These are phyloP conservation scores for Mimosa pudica DNA, from an alignment of 306 rosid genomes.

Conservation along the genomic window DNA sequence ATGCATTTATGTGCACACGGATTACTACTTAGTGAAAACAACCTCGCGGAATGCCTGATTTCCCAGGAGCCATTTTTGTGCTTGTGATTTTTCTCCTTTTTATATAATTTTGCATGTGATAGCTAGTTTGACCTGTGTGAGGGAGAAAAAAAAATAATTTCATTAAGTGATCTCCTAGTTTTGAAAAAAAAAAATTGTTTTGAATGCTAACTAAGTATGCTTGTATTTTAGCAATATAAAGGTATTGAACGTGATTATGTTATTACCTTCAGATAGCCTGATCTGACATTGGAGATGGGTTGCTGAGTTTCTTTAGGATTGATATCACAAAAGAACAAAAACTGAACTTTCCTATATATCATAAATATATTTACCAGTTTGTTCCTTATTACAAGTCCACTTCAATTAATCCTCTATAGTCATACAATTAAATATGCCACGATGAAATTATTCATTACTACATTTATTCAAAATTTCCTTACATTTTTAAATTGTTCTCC, in stretches of 20 bases:
- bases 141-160: not conserved
- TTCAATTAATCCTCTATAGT: too few species aligned
- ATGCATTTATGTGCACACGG: not conserved
- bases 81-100: not conserved
- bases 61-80: not conserved
- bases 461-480: too few species aligned
- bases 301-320: conserved; percentile 22
- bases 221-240: not conserved
- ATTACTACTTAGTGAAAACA: not conserved
- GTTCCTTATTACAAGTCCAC: too few species aligned
- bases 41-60: not conserved
- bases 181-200: too few species aligned
- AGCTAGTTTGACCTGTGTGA: not conserved
- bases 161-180: not conserved
- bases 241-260: not conserved
- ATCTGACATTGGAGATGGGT: conserved; percentile 8
- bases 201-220: not conserved
- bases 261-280: not conserved
- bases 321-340: not conserved
- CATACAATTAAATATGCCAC: too few species aligned
- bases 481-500: too few species aligned
- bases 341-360: not conserved
- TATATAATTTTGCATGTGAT: not conserved
- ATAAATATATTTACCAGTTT: too few species aligned
- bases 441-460: too few species aligned